Percentiles rank a stretch among this genome's conserved stretches.
These are phyloP conservation scores for Nephelium lappaceum DNA, from an alignment of 345 rosid genomes.

Conservation along the genomic window DNA sequence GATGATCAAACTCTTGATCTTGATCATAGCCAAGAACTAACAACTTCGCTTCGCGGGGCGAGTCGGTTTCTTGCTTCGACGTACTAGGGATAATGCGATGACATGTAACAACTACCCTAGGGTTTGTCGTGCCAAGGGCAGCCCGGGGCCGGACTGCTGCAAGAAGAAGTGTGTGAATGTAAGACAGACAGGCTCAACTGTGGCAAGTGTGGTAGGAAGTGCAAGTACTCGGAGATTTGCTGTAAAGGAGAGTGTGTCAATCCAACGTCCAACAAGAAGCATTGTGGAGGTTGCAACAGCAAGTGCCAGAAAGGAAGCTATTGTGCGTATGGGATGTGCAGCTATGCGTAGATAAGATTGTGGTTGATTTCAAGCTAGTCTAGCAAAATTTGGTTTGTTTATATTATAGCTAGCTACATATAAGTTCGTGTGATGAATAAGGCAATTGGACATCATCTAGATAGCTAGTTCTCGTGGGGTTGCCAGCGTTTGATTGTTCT, in stretches of 20 bases:
- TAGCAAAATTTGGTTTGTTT: too few relatives aligned
- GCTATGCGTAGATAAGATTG: slow-evolving; percentile 41
- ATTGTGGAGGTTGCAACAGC: slow-evolving; percentile 68
- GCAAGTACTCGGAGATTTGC: slow-evolving; percentile 52
- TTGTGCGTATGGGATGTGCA: slow-evolving; percentile 62
- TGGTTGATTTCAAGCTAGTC: background rate
- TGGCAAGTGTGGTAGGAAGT: slow-evolving; percentile 58
- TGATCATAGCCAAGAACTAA: background rate
- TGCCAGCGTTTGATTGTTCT: background rate
- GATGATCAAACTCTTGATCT: background rate
- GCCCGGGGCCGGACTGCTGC: slow-evolving; percentile 62
- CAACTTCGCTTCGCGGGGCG: slow-evolving; percentile 20
- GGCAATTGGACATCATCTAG: background rate
- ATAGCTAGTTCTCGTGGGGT: background rate
- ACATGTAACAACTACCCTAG: slow-evolving; percentile 51
- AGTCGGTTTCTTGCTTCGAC: slow-evolving; percentile 27
- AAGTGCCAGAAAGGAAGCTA: slow-evolving; percentile 53
- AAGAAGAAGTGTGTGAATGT: slow-evolving; percentile 56
- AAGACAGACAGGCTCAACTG: slow-evolving; percentile 45
- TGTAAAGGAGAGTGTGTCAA: slow-evolving; percentile 66
- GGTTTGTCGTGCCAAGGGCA: slow-evolving; percentile 50
- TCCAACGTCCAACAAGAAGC: slow-evolving; percentile 45
- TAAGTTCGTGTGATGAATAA: too few relatives aligned
- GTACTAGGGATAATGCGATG: slow-evolving; percentile 7
- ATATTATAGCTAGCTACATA: too few relatives aligned